These are phyloP conservation scores for Pluteus cervinus DNA, from an alignment of 768 basidiomycete genomes.

Conservation along the genomic window DNA sequence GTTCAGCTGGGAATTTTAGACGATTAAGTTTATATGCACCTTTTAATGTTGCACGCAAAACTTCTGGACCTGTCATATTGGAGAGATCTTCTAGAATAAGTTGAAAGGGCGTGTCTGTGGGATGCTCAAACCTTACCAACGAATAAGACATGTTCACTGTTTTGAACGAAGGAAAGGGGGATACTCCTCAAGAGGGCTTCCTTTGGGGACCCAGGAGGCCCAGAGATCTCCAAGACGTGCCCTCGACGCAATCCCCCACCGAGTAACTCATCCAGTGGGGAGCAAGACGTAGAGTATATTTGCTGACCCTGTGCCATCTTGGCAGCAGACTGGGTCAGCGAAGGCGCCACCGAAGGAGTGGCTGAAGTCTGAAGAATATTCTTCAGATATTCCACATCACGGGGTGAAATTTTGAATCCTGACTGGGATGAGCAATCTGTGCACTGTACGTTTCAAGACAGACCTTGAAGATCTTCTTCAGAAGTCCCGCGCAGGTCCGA, in stretches of 20 bases:
- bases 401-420: slow-evolving; percentile 48
- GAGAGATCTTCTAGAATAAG: slow-evolving; percentile 33
- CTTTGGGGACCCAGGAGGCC: slow-evolving; percentile 69
- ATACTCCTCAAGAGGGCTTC: slow-evolving; percentile 49
- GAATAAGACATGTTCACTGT: slow-evolving; percentile 51
- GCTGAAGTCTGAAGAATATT: slow-evolving; percentile 13
- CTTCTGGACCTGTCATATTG: slow-evolving; percentile 33
- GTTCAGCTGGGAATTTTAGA: too few species aligned
- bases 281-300: slow-evolving; percentile 36
- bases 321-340: slow-evolving; percentile 55
- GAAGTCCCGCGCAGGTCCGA: too few species aligned
- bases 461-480: slow-evolving; percentile 54
- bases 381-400: slow-evolving; percentile 38
- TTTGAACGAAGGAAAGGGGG: slow-evolving; percentile 38
- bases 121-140: slow-evolving; percentile 41
- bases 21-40: too few species aligned
- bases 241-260: slow-evolving; percentile 59
- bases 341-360: slow-evolving; percentile 14
- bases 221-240: slow-evolving; percentile 66
- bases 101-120: slow-evolving; percentile 4
- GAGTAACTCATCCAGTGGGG: slow-evolving; percentile 51
- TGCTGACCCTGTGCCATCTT: slow-evolving; percentile 21
- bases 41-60: slow-evolving; percentile 19
- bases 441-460: too few species aligned
- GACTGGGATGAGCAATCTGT: too few species aligned